phyloP scores from a whole-genome alignment of 805 yeast species.

The Zygoascus tannicola region DNA sequence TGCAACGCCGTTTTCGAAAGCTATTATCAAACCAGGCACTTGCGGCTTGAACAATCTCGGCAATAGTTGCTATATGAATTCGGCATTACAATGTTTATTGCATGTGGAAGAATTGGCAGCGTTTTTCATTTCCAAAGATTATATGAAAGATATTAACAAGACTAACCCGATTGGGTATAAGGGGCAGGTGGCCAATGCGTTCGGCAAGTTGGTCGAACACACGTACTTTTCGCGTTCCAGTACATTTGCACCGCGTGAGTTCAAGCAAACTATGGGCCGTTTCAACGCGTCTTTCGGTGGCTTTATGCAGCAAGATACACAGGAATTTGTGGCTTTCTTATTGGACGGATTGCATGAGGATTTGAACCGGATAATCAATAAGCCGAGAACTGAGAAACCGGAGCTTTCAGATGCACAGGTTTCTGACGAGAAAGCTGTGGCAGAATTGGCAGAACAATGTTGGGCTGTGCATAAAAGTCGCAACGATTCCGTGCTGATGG shows the following conservation, averaged over 20 bases:
- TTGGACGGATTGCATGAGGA: constrained; percentile 90
- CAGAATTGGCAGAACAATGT: constrained; percentile 58
- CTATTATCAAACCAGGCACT: constrained; percentile 33
- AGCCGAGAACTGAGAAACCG: constrained; percentile 86
- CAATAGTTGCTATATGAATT: constrained; percentile 90
- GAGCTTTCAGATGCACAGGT: constrained; percentile 57
- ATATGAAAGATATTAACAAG: constrained; percentile 55
- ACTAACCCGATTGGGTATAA: constrained; percentile 77
- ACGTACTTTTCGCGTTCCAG: constrained; percentile 35
- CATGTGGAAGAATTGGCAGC: constrained; percentile 78
- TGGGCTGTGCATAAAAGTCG: constrained; percentile 75
- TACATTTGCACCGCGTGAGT: constrained; percentile 56
- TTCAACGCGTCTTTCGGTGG: constrained; percentile 72
- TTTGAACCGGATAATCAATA: constrained; percentile 67
- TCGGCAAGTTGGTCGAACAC: constrained; percentile 56
- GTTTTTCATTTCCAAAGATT: constrained; percentile 53
- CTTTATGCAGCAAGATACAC: constrained; percentile 85
- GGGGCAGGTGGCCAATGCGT: constrained; percentile 73
- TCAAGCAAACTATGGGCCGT: constrained; percentile 70
- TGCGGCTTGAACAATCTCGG: constrained; percentile 68
- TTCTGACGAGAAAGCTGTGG: constrained; percentile 38
- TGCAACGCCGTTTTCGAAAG: not conserved
- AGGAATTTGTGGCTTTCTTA: constrained; percentile 80
- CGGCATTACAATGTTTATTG: constrained; percentile 78
- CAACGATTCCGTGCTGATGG: constrained; percentile 77